These are phyloP conservation scores for Claviceps maximensis DNA, from an alignment of 2,329 filamentous ascomycete species.

Conservation along the genomic window DNA sequence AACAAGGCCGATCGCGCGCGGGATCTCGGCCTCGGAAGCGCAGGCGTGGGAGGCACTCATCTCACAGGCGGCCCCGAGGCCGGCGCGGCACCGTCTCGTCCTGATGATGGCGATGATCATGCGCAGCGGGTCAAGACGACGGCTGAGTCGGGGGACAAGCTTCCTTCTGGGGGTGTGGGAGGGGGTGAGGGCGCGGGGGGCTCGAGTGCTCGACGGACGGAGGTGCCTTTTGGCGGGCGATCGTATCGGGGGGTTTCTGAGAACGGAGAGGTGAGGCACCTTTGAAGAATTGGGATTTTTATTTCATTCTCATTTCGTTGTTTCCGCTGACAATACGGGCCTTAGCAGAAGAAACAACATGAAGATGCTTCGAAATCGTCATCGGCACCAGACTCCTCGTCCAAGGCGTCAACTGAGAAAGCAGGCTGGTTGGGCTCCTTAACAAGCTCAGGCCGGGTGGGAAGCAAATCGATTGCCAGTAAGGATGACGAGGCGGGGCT, in stretches of 20 bases:
- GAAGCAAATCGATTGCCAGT: not conserved
- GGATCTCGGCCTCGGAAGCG: slow-evolving; percentile 18
- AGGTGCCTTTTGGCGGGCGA: slow-evolving; percentile 10
- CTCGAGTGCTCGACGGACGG: slow-evolving; percentile 15
- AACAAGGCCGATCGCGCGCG: slow-evolving; percentile 17
- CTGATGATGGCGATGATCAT: slow-evolving; percentile 7
- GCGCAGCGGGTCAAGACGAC: slow-evolving; percentile 11
- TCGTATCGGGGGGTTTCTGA: not conserved
- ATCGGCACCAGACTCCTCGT: not conserved
- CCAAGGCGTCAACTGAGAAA: not conserved
- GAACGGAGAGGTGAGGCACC: not conserved
- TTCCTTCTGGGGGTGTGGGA: slow-evolving; percentile 20
- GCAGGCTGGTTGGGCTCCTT: not conserved
- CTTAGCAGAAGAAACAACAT: not conserved
- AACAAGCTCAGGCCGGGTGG: not conserved
- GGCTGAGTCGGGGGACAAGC: slow-evolving; percentile 15
- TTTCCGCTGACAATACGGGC: too few species aligned
- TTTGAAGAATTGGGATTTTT: too few species aligned
- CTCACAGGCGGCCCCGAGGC: slow-evolving; percentile 18
- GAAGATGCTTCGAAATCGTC: not conserved
- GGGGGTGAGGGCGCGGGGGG: slow-evolving; percentile 19
- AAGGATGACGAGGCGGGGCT: not conserved
- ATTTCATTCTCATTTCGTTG: too few species aligned
- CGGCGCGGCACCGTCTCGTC: slow-evolving; percentile 5
- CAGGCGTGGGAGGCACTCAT: slow-evolving; percentile 19